A percentile compares a stretch with the other conserved stretches of the same genome.
Evolutionary conservation across 257 asterid genomes (phyloP).

Genomic region (Marsdenia floribunda): DNA sequence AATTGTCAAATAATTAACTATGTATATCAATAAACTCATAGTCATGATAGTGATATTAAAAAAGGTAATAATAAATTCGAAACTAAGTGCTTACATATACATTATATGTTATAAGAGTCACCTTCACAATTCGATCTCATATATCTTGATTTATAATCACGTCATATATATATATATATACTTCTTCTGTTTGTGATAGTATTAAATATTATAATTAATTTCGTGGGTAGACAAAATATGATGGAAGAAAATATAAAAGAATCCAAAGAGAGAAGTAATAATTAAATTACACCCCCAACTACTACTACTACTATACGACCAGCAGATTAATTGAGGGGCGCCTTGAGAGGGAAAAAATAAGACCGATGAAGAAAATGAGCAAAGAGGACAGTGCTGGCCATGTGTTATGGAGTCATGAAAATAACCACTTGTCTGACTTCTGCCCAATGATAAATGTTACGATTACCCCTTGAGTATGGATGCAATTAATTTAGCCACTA

Average conservation of each 20-base stretch:
- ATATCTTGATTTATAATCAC: too few relatives aligned
- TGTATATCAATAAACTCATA: too few relatives aligned
- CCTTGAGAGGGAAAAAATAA: too few relatives aligned
- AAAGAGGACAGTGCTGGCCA: not conserved
- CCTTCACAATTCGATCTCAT: too few relatives aligned
- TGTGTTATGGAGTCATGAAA: not conserved
- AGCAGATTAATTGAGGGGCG: constrained; percentile 5
- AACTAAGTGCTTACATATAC: too few relatives aligned
- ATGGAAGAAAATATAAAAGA: not conserved
- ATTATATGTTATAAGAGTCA: too few relatives aligned
- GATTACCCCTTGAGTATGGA: too few relatives aligned
- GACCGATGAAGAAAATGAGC: not conserved
- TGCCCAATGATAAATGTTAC: not conserved
- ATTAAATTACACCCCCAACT: constrained; percentile 6
- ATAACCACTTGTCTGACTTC: constrained; percentile 8
- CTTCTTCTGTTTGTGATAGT: not conserved
- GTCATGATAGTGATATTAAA: too few relatives aligned
- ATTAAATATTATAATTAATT: not conserved
- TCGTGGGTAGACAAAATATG: not conserved
- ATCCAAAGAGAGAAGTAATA: not conserved
- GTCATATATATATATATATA: too few relatives aligned
- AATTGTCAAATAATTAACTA: too few relatives aligned
- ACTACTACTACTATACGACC: not conserved
- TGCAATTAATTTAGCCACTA: too few relatives aligned
- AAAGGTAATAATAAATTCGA: too few relatives aligned